Evolutionary conservation across 139 green algal genomes (phyloP).

Genomic region (Axilococcus clingmanii): DNA sequence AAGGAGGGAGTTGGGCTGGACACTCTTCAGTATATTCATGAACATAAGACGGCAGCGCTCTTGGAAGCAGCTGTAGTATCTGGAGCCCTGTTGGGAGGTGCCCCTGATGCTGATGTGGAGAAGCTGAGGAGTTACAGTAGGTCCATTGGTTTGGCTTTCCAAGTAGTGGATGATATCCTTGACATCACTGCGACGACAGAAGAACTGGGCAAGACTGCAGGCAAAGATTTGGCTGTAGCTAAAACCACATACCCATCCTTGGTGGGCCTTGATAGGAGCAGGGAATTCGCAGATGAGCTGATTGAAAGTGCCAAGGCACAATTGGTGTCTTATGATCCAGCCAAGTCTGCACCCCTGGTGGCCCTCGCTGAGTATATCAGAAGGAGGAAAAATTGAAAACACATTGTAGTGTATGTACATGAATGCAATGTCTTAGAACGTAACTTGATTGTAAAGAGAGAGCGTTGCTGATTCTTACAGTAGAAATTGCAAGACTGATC

Average conservation of each 20-base stretch:
- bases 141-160: slow-evolving; percentile 96
- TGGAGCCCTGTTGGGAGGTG: slow-evolving; percentile 83
- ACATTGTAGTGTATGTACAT: neutral
- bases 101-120: slow-evolving; percentile 75
- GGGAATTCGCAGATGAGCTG: slow-evolving; percentile 76
- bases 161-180: slow-evolving; percentile 98
- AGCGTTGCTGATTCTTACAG: neutral
- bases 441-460: neutral
- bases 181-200: slow-evolving; percentile 90
- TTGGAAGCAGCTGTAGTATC: slow-evolving; percentile 90
- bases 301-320: slow-evolving; percentile 85
- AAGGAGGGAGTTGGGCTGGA: slow-evolving; percentile 71
- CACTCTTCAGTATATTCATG: slow-evolving; percentile 96
- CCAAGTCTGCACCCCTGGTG: slow-evolving; percentile 71
- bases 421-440: neutral
- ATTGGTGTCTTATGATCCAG: slow-evolving; percentile 67
- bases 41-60: slow-evolving; percentile 97
- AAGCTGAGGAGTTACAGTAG: slow-evolving; percentile 83
- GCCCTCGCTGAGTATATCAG: slow-evolving; percentile 94
- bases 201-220: slow-evolving; percentile 95
- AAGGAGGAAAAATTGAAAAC: slow-evolving; percentile 74
- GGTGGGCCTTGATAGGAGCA: slow-evolving; percentile 34
- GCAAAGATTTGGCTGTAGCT: slow-evolving; percentile 86
- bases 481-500: slow-evolving; percentile 1
- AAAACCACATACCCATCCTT: slow-evolving; percentile 98